Conservation (phyloP, 176 grass and related monocot species). For the Aegilops umbellulata region DNA sequence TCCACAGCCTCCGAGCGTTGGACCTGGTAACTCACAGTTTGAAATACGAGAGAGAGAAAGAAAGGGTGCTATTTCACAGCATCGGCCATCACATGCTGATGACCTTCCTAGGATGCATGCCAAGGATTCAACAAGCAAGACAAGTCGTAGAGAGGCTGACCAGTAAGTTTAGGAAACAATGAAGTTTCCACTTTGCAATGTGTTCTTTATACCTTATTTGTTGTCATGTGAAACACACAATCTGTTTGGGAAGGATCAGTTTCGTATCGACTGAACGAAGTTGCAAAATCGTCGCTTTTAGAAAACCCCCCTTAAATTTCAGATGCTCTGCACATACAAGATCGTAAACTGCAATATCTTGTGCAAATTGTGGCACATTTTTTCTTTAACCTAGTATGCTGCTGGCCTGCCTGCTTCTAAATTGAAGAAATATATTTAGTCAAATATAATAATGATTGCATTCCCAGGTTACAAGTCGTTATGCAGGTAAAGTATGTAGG, state of each 20-base stretch:
- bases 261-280: neutral
- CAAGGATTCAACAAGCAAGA: conserved; percentile 81
- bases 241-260: neutral
- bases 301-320: neutral
- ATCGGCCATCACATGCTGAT: conserved; percentile 62
- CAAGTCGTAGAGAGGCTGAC: conserved; percentile 81
- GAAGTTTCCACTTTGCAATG: neutral
- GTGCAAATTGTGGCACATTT: neutral
- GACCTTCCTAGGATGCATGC: conserved; percentile 74
- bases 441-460: neutral
- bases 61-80: conserved; percentile 68
- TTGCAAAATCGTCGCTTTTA: neutral
- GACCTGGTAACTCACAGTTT: conserved; percentile 37
- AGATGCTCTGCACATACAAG: neutral
- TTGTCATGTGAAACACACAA: neutral
- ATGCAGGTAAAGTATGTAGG: neutral
- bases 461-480: neutral
- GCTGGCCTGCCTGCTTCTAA: neutral
- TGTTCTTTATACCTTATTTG: neutral
- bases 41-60: conserved; percentile 85
- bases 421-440: neutral
- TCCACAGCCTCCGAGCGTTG: conserved; percentile 52
- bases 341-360: neutral
- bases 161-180: conserved; percentile 67
- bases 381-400: conserved; percentile 5